phyloP scores from a whole-genome alignment of 2,329 filamentous ascomycete species.

The Alternaria postmessia region DNA sequence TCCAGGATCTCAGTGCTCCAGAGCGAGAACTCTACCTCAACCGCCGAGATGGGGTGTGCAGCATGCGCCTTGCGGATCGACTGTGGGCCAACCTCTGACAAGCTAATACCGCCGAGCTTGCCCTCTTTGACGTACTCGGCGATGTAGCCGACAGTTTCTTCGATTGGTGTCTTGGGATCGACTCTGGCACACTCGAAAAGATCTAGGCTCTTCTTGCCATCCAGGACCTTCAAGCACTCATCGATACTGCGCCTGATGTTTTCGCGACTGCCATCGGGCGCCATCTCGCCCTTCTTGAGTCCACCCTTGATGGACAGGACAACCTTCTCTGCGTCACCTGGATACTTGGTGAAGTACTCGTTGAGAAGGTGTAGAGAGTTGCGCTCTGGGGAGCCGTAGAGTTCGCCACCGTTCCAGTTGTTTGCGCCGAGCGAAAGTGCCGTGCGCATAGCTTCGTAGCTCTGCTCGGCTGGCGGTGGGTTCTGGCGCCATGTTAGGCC shows the following conservation, averaged over 20 bases:
- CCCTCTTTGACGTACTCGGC: conserved; percentile 51
- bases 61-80: conserved; percentile 59
- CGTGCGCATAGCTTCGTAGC: conserved; percentile 57
- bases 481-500: conserved; percentile 57
- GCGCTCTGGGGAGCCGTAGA: conserved; percentile 57
- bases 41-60: conserved; percentile 64
- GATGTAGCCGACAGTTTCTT: conserved; percentile 55
- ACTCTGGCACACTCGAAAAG: conserved; percentile 59
- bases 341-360: conserved; percentile 61
- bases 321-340: conserved; percentile 60
- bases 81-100: conserved; percentile 57
- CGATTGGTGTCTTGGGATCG: conserved; percentile 55
- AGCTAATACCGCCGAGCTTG: conserved; percentile 57
- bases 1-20: conserved; percentile 65
- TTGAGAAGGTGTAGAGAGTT: conserved; percentile 60
- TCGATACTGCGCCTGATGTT: conserved; percentile 56
- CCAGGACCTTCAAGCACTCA: conserved; percentile 55
- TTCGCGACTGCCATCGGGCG: conserved; percentile 52
- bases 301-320: conserved; percentile 62
- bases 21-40: conserved; percentile 68
- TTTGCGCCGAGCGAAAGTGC: conserved; percentile 54
- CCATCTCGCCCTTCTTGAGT: conserved; percentile 42
- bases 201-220: conserved; percentile 59
- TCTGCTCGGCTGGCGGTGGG: conserved; percentile 47
- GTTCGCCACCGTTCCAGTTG: conserved; percentile 60